Conservation (phyloP, 257 asterid species). For the Solanum phureja region DNA sequence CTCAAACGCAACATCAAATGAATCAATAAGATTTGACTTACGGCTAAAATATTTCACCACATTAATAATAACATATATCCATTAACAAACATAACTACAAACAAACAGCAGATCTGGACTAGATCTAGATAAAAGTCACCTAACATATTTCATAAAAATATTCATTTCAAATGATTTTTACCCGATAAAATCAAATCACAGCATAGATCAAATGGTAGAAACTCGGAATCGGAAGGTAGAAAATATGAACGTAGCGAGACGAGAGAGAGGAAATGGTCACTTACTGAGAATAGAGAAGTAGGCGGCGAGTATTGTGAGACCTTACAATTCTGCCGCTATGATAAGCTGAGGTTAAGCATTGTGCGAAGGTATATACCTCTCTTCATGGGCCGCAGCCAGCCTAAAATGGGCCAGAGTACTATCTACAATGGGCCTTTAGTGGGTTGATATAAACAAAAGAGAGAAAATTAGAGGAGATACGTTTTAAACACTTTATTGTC, state of each 20-base stretch:
- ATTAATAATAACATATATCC: neutral
- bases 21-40: neutral
- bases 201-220: neutral
- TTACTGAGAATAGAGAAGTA: neutral
- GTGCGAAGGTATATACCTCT: neutral
- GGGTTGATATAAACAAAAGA: neutral
- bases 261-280: neutral
- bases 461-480: neutral
- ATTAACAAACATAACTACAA: neutral
- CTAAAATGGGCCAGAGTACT: neutral
- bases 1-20: neutral
- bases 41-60: neutral
- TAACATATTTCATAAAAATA: neutral
- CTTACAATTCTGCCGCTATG: neutral
- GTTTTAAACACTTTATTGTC: too few species aligned
- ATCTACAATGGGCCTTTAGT: neutral
- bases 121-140: neutral
- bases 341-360: neutral
- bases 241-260: neutral
- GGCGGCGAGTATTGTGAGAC: neutral
- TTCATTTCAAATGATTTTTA: neutral
- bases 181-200: neutral
- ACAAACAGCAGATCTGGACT: neutral
- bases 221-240: neutral
- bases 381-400: neutral